Base-by-base conservation (phyloP, 345 rosid species). In the Pseudoturritis turrita region DNA sequence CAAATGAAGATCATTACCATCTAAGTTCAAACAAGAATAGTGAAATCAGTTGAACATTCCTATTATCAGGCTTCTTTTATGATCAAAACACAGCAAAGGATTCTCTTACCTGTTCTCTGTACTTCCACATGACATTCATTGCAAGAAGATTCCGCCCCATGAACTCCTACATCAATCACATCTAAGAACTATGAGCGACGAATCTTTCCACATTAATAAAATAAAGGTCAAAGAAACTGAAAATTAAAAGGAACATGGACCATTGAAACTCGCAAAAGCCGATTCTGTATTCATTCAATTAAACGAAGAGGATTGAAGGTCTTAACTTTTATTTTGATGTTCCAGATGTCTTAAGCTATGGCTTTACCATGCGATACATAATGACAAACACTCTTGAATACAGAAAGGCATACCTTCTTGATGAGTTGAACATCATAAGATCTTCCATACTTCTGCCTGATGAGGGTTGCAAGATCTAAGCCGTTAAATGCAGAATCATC, bases 41-140 rank as follows among this genome's bases (percentile, higher is more conserved):
- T 46, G 19, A 47, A 65, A 58, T n/a, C 55, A 66, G 46, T 36
- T 26, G 37, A 57, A 11, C 43, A 39, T 39, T 5, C 56, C 33
- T 22, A 43, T 44, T 36, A 44, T 22, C 1, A 41, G 1, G 62
- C 40, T 55, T 26, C 49, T 28, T 36, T 7, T 31, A 28, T 21
- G 26, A 37, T 35, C 56, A 17, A 37, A 39, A 11, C 31, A 53
- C 23, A 74, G 69, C 39, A 21, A 46, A 17, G 1, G 52, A 25
- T 78, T 58, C 8, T 22, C 74, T 51, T 83, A 89, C 97, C 90
- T 94, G 98, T 66, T 94, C 97, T 84, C 81, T 85, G 83, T 89
- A 93, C 84, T 87, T 93, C 98, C 98, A 93, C 98, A 93, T 93
- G 81, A 93, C 97, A 77, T 93, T 93, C 83, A 93, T 45, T 11